Percentiles rank a stretch among this genome's conserved stretches.
These are phyloP conservation scores for Boletus semigastroideus DNA, from an alignment of 1,284 basidiomycete genomes.

Conservation along the genomic window DNA sequence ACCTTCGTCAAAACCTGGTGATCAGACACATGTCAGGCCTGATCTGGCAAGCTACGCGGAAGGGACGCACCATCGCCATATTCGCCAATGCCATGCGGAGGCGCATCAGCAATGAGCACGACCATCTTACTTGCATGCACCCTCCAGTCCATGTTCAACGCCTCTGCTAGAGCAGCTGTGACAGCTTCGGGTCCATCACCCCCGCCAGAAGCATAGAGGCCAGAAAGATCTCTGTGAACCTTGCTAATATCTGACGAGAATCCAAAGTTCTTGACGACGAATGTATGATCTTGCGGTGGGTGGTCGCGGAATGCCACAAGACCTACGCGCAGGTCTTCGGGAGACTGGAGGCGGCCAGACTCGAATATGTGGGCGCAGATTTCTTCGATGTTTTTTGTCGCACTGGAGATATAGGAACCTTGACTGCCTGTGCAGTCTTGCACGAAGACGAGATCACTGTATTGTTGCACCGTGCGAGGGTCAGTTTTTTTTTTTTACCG, in stretches of 20 bases:
- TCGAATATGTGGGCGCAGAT: slow-evolving; percentile 97
- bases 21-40: slow-evolving; percentile 14
- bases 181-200: slow-evolving; percentile 99
- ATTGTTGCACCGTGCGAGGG: slow-evolving; percentile 5
- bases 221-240: slow-evolving; percentile 83
- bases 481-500: slow-evolving; percentile 9
- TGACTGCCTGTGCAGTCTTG: slow-evolving; percentile 92
- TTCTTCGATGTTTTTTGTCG: slow-evolving; percentile 97
- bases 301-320: slow-evolving; percentile 93
- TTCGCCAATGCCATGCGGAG: slow-evolving; percentile 92
- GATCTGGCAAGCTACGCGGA: not conserved
- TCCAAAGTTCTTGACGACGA: slow-evolving; percentile 90
- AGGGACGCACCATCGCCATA: slow-evolving; percentile 79
- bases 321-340: slow-evolving; percentile 88
- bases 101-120: slow-evolving; percentile 95
- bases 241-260: slow-evolving; percentile 90
- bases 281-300: slow-evolving; percentile 93
- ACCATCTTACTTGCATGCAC: slow-evolving; percentile 91
- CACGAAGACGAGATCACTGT: slow-evolving; percentile 84
- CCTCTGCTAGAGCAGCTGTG: slow-evolving; percentile 90
- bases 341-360: slow-evolving; percentile 84
- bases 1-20: slow-evolving; percentile 82
- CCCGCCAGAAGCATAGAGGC: slow-evolving; percentile 90
- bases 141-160: slow-evolving; percentile 90
- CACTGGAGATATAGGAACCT: slow-evolving; percentile 81